Evolutionary conservation across 2,329 filamentous ascomycete species (phyloP).

Genomic region (Fusarium sp.): DNA sequence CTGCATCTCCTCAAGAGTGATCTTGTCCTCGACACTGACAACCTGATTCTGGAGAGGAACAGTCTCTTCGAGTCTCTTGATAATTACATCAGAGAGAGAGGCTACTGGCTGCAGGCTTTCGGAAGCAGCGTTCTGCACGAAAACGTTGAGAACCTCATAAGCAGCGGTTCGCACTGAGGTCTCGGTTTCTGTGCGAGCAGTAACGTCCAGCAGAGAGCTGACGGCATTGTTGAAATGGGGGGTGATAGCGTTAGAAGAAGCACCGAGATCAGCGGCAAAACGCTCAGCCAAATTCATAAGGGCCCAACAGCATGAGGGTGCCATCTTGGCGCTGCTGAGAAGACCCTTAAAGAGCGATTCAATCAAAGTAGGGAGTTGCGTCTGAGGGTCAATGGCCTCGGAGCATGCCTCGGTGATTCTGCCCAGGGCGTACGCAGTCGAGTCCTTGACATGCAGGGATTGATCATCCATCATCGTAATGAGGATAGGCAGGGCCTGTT

Average conservation of each 20-base stretch:
- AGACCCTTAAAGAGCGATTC: slow-evolving; percentile 89
- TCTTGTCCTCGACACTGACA: slow-evolving; percentile 95
- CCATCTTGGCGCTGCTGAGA: slow-evolving; percentile 94
- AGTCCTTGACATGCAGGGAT: slow-evolving; percentile 92
- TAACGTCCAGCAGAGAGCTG: slow-evolving; percentile 83
- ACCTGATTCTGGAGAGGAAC: slow-evolving; percentile 90
- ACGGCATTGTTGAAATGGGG: slow-evolving; percentile 94
- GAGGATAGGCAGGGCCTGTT: slow-evolving; percentile 91
- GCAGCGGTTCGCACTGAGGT: slow-evolving; percentile 92
- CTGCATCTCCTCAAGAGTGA: slow-evolving; percentile 97
- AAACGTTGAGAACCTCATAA: slow-evolving; percentile 96
- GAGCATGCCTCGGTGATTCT: slow-evolving; percentile 95
- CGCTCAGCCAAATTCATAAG: slow-evolving; percentile 98
- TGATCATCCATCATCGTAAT: slow-evolving; percentile 92
- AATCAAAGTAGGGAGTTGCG: slow-evolving; percentile 86
- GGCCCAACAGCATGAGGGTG: slow-evolving; percentile 97
- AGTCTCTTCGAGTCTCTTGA: slow-evolving; percentile 91
- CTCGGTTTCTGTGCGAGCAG: slow-evolving; percentile 82
- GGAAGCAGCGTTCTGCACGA: slow-evolving; percentile 88
- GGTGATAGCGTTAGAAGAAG: slow-evolving; percentile 81
- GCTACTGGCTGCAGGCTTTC: slow-evolving; percentile 86
- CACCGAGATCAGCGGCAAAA: slow-evolving; percentile 87
- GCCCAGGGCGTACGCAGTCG: slow-evolving; percentile 93
- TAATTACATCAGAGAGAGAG: slow-evolving; percentile 84
- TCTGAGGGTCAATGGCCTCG: slow-evolving; percentile 85